These are phyloP conservation scores for Capsaspora owczarzaki DNA, from an alignment of 78 protist species.

Conservation along the genomic window DNA sequence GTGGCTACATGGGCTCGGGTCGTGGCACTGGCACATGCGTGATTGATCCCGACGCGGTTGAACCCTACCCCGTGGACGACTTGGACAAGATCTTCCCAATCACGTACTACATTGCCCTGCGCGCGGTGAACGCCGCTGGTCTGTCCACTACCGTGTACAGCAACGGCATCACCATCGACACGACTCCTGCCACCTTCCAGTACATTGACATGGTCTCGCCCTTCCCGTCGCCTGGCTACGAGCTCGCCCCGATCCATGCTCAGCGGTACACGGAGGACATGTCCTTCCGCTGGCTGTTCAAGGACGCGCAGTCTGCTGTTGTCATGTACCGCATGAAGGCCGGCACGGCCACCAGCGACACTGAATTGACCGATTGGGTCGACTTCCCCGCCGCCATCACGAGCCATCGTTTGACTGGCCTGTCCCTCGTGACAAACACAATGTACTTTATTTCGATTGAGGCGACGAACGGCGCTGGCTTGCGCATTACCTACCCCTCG, in stretches of 20 bases:
- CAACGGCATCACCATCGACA: neutral
- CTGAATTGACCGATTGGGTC: neutral
- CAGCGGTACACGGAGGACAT: neutral
- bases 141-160: neutral
- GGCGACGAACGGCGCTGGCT: neutral
- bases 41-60: neutral
- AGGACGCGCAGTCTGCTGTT: too few species aligned
- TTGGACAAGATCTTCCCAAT: neutral
- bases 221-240: neutral
- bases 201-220: neutral
- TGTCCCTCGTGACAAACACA: neutral
- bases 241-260: neutral
- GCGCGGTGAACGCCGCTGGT: constrained; percentile 1
- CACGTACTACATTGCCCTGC: neutral
- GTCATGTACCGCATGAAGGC: too few species aligned
- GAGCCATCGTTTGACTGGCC: neutral
- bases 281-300: too few species aligned
- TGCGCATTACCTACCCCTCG: neutral
- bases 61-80: too few species aligned
- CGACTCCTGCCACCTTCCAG: neutral
- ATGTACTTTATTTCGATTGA: too few species aligned
- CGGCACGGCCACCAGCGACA: neutral
- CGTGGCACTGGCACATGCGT: neutral
- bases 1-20: neutral
- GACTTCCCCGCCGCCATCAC: neutral